Base-by-base conservation (phyloP, 345 rosid species). In the Populus deltoides region DNA sequence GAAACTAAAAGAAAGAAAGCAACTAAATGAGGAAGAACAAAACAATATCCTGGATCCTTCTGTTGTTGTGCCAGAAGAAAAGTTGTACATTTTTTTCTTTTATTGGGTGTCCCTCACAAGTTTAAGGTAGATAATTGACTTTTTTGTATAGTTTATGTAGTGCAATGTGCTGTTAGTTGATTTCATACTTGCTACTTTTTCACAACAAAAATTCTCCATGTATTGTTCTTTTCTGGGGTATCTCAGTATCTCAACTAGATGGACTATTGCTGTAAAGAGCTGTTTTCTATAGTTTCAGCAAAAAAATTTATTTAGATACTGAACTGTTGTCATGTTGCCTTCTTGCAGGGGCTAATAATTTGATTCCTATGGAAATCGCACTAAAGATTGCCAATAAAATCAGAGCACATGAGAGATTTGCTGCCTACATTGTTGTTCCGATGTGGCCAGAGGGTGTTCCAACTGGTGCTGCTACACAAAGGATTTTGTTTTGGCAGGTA, bases 361-460 rank as follows among this genome's bases (percentile, higher is more conserved):
- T 95, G 76, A 95, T 95, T 80, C 98, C 98, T 24, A 93, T 92
- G 99, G 97, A 95, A 88, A 95, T 93, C 80, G 97, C 99, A 53
- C 87, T 93, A 25, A 95, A 93, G 89, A 95, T 95, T 41, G 93
- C 96, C 7, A 85, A 90, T 6, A 95, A 95, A 87, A 95, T 95
- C 72, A 91, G 87, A 84, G 98, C 97, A 70, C 79, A 87, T 70
- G 94, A 95, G 88, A 89, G 98, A 71, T 95, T 95, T 88, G 97
- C 97, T 82, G 97, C 89, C 24, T 95, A 93, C 81, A 91, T 95
- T 63, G 93, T 93, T 74, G 61, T 95, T 74, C 99, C 98, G 20
- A 93, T 95, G 97, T 95, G 97, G 97, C 99, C 99, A 1, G 98
- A 95, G 86, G 99, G 99, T 51, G 87, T 81, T 86, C 99, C 99